Conservation (phyloP, 371 early-diverging fungal species). For the Circinella umbellata region DNA sequence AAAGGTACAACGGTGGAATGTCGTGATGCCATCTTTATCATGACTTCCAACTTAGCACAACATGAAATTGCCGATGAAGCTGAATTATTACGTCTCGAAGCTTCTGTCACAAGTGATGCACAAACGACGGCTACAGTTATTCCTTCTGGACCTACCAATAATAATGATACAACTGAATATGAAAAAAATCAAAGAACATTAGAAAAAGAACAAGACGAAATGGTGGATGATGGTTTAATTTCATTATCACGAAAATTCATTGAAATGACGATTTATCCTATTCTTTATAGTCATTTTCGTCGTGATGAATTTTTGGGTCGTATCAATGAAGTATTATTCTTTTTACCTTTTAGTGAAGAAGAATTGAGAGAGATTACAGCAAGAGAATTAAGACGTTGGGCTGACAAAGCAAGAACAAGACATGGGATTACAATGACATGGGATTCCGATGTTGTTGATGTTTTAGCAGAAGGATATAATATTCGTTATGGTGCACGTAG, state of each 20-base stretch:
- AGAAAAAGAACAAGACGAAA: conserved; percentile 23
- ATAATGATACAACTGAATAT: too few relatives aligned
- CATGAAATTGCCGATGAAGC: conserved; percentile 68
- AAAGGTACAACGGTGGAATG: conserved; percentile 64
- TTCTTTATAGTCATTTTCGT: conserved; percentile 59
- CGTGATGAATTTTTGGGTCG: conserved; percentile 69
- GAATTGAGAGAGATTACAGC: conserved; percentile 55
- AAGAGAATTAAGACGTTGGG: conserved; percentile 58
- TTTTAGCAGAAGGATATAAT: conserved; percentile 57
- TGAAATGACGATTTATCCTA: conserved; percentile 61
- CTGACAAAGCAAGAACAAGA: conserved; percentile 51
- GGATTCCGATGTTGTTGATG: conserved; percentile 57
- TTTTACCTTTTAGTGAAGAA: conserved; percentile 59
- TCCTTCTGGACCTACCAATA: conserved; percentile 4
- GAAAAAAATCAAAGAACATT: background rate
- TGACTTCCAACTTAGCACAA: conserved; percentile 78
- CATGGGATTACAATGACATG: conserved; percentile 62
- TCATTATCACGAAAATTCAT: conserved; percentile 57
- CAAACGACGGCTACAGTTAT: conserved; percentile 33
- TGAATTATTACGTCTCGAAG: conserved; percentile 56
- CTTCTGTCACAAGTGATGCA: conserved; percentile 47
- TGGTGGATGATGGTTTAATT: conserved; percentile 37
- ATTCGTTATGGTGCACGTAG: conserved; percentile 66
- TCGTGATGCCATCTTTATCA: conserved; percentile 73
- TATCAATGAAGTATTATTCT: conserved; percentile 65